Base-by-base conservation (phyloP, 306 rosid species). In the Trichosanthes cucumerina region DNA sequence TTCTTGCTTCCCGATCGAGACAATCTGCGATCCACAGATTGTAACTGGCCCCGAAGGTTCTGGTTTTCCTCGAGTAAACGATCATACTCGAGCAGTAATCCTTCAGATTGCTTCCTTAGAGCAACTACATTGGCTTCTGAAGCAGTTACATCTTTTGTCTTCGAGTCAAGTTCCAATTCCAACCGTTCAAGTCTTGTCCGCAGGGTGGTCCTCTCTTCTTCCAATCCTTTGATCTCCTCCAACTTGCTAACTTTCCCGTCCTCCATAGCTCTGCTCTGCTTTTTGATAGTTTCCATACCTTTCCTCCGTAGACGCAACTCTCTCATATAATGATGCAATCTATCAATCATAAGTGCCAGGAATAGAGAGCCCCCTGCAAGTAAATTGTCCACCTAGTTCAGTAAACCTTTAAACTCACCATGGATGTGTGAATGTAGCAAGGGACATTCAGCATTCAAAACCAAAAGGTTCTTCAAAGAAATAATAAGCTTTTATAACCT, bases 51-150 rank as follows among this genome's bases (percentile, higher is more conserved):
- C 76, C 91, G 89, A 26, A 95, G 89, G 71, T 85, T 87, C 82
- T 95, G 93, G 80, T 95, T 95, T 87, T 95, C 99, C 85, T 87
- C 91, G 9, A 91, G 91, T 79, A 95, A 85, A 70, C 98, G 97
- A 53, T 91, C 99, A 72, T 95, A 95, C 86, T 92, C 99, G 0
- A 91, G 96, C 64, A 95, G 93, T 80, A 95, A 90, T 19, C 99
- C 99, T 84, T 95, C 99, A 6, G 99, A 88, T 81, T 95, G 99
- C 84, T 95, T 95, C 66, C 96, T 89, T 77, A 95, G 85, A 33
- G 98, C 97, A 80, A 78, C 81, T 57, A 87, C 81, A 84, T 81
- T 95, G 81, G 90, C 91, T 79, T 91, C 97, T 76, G 99, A 89
- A 73, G 73, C 83, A 70, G 75, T 75, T 11, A 85, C 86, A 16